Base-by-base conservation (phyloP, 257 asterid species). In the Anisodus tanguticus region DNA sequence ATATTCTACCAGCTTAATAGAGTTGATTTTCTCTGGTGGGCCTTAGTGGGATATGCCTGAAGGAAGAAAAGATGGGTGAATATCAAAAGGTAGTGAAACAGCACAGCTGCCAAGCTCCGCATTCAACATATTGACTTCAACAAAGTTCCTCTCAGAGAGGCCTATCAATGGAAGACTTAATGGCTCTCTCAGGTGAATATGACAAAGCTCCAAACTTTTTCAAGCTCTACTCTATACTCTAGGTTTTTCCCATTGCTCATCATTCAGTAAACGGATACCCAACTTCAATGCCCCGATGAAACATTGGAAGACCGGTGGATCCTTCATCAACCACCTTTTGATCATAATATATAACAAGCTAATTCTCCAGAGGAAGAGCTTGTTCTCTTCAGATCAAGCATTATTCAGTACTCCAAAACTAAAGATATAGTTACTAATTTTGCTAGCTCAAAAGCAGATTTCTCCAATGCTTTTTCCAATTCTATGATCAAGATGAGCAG, bases 401-500 rank as follows among this genome's bases (percentile, higher is more conserved):
- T 84, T 93, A 10, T 91, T 93, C 84, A 82, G 93, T 41, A 51
- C 80, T 62, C 92, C 95, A 9, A 84, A 55, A 90, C 95, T 0
- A 91, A 86, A 60, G 17, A 39, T n/a, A 80, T 92, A 89, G 94
- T 93, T 31, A 88, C 84, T 7, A 86, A 91, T 82, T 92, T 87
- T 58, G 96, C 98, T 7, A 91, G 83, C 68, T 92, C 98, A 4
- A 91, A 87, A 88, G 83, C 84, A 26, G 91, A 91, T 47, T 95
- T 92, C 82, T 88, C 89, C 71, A 53, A 86, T 8, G 95, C 90
- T 4, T 93, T 95, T 85, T 88, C 86, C 4, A 88, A 87, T 39
- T 92, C 98, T 35, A 92, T 95, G 93, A 92, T 92, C 91, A 95
- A 93, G 91, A 88, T 95, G 96, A 94, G 98, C 89, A 92, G 98